phyloP scores from a whole-genome alignment of 768 basidiomycete genomes.

The Imleria badia region DNA sequence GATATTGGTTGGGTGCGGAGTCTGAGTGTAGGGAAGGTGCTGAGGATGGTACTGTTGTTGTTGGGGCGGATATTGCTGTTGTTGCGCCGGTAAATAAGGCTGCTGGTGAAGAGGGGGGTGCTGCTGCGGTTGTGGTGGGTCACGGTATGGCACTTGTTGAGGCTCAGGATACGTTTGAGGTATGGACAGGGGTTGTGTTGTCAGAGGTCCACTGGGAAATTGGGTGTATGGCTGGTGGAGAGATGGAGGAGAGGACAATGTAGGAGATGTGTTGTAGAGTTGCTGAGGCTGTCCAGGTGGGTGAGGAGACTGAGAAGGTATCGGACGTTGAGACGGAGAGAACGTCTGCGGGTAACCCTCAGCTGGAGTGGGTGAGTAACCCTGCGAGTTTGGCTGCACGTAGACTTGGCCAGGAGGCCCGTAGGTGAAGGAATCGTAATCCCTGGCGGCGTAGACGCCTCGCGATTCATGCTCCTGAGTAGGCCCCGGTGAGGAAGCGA shows the following conservation, averaged over 20 bases:
- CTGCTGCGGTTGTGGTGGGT: constrained; percentile 14
- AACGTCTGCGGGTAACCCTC: constrained; percentile 5
- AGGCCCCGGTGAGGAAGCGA: background rate
- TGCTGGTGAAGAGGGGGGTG: constrained; percentile 8
- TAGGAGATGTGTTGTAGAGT: constrained; percentile 3
- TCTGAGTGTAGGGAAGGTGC: constrained; percentile 15
- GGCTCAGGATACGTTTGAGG: constrained; percentile 13
- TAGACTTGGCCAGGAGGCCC: constrained; percentile 10
- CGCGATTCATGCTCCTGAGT: background rate
- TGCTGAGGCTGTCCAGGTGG: constrained; percentile 15
- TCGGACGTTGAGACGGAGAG: constrained; percentile 9
- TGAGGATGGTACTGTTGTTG: constrained; percentile 17
- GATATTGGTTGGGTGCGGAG: constrained; percentile 10
- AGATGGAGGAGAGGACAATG: background rate
- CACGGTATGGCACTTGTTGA: constrained; percentile 12
- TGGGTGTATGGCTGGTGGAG: constrained; percentile 18
- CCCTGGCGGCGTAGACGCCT: background rate
- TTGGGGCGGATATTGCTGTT: constrained; percentile 8
- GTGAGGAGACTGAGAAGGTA: constrained; percentile 10
- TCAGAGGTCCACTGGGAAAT: constrained; percentile 4
- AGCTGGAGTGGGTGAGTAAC: constrained; percentile 1
- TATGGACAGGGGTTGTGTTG: constrained; percentile 12
- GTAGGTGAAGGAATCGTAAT: background rate
- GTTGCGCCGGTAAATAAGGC: constrained; percentile 1
- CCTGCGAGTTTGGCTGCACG: constrained; percentile 10